Evolutionary conservation across 225 moss, liverwort and hornwort genomes (phyloP).

Genomic region (Rhytidiadelphus loreus): DNA sequence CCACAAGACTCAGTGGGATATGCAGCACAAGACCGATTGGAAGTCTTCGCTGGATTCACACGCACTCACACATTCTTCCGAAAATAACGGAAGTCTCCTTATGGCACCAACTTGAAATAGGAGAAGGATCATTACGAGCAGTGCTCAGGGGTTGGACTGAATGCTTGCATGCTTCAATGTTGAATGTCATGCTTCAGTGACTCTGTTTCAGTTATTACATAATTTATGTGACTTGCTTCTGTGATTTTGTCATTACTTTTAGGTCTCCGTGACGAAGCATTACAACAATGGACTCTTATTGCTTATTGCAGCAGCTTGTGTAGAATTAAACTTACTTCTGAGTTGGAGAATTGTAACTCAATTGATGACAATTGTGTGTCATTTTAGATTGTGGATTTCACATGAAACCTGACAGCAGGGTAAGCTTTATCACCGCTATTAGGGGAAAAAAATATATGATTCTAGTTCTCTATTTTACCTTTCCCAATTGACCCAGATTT

Average conservation of each 20-base stretch:
- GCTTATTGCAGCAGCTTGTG: background rate
- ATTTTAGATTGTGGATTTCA: background rate
- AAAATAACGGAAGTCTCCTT: background rate
- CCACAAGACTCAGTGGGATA: background rate
- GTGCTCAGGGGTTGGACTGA: background rate
- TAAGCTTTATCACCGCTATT: background rate
- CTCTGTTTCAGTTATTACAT: background rate
- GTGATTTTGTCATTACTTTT: background rate
- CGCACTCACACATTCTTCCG: background rate
- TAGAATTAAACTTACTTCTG: background rate
- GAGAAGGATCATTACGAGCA: background rate
- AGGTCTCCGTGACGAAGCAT: background rate
- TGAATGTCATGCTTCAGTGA: background rate
- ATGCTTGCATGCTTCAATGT: background rate
- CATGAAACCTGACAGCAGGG: background rate
- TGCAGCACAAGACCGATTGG: background rate
- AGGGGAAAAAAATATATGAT: background rate
- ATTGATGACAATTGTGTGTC: background rate
- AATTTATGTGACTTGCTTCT: background rate
- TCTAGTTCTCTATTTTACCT: background rate
- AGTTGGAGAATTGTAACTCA: background rate
- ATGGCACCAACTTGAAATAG: background rate
- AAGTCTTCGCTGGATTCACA: slow-evolving; percentile 17
- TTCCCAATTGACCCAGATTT: background rate
- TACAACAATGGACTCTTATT: background rate